Base-by-base conservation (phyloP, 1,139 yeast genomes). In the Hemisphaericaspora subhashii region DNA sequence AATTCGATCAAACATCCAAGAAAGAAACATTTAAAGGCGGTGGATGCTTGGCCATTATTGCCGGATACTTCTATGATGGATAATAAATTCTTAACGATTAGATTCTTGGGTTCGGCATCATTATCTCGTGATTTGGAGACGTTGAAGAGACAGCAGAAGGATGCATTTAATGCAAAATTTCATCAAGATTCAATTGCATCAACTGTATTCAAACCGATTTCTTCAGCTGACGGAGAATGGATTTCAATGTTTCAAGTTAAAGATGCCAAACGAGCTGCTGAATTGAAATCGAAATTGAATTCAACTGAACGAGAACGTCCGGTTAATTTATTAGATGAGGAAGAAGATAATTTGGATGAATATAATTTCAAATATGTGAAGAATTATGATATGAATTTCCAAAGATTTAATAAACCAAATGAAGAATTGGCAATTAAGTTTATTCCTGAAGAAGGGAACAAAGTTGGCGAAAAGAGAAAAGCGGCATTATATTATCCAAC, bases 41-140 rank as follows among this genome's bases (percentile, higher is more conserved):
- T 83, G 20, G 77, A 74, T 44, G 74, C 90, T 1, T 86, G 89
- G 87, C 83, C 86, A 26, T 67, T 92, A 25, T 67, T 90, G 45
- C 98, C 98, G 3, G 98, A 92, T 60, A 81, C 95, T 13, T 82
- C 94, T 15, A 79, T 86, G 75, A 73, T 88, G 77, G 98, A 92
- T 61, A 79, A 86, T 50, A 78, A 75, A 42, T 87, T 78, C 57
- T 68, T 83, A 53, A 73, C 84, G 20, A 74, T 92, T 39, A 86
- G 85, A 55, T 80, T 90, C 60, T 69, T 79, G 10, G 95, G 96
- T 8, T 82, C 92, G 17, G 96, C 97, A 0, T 81, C 86, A 33
- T 57, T 77, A 35, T 54, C 64, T 40, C 58, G 74, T 47, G 77
- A 72, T 40, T 51, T 64, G 31, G 60, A 60, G 23, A 47, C 53